Base-by-base conservation (phyloP, 2,329 filamentous ascomycete genomes). In the Aspergillus vadensis region DNA sequence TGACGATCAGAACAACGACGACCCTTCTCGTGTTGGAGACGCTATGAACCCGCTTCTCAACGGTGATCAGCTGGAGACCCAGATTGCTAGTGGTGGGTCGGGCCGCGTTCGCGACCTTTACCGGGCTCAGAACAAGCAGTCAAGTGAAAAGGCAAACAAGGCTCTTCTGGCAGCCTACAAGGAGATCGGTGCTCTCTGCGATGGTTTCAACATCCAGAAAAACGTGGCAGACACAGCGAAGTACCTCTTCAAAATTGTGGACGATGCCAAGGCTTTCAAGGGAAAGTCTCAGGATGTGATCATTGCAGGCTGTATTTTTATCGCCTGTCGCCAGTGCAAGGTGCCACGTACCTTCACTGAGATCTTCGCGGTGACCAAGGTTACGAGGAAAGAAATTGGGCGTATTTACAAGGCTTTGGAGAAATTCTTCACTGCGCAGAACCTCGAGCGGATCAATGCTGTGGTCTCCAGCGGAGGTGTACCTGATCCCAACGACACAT, bases 1-100 rank as follows among this genome's bases (percentile, higher is more conserved):
- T 75, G 95, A 99, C 73, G 96, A 99, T 75, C 92, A 97, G 76
- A 92, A 91, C 72, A 93, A 91, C 72, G 96, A 98, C 70, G 95
- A 99, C 68, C 95, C 96, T 4, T 97, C 92, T 61, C 95, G 95
- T 92, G 94, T 99, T 66, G 95, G 95, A 81, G 95, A 98, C 69
- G 91, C 90, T 5, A 89, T 90, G 62, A 97, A 98, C 73, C 89
- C 91, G 57, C 87, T 99, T 47, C 85, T 97, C 60, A 92, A 96
- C 71, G 93, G 92, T 59, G 90, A 92, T 65, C 92, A 97, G 79
- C 87, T 97, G 49, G 88, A 93, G 72, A 97, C 93, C 5, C 88
- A 85, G 65, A 96, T 98, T 67, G 91, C 91, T 52, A 96, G 91
- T 73, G 90, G 89, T 60, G 91, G 94, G 57, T 85, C 85, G 56